Base-by-base conservation (phyloP, 352 stramenopile genomes). In the Pythium folliculosum region DNA sequence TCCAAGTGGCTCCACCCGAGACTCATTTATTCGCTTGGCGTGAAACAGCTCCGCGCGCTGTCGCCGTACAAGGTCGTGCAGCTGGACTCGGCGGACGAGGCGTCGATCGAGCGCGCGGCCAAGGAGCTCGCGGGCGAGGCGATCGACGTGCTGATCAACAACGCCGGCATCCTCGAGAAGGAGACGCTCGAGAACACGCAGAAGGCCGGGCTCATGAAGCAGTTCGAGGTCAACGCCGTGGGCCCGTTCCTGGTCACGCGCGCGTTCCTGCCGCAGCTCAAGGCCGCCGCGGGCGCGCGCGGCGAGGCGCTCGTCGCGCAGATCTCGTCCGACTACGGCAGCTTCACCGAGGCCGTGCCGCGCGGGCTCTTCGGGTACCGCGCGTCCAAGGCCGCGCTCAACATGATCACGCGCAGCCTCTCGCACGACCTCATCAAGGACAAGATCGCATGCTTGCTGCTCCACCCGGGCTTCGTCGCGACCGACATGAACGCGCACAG, bases 171-270 rank as follows among this genome's bases (percentile, higher is more conserved):
- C 16, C 67, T 82, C 49, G 54, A 61, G 45, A 48, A 50, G 17
- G 69, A 67, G 30, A 64, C 45, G 3, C 48, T 86, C 1, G 47
- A 71, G 22, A 77, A 58, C 14, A 70, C 68, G 19, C 75, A 73
- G 12, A 85, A 83, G 60, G 73, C 81, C 14, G 63, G 74, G 16
- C 32, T 89, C 22, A 70, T 88, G 70, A 65, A 59, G 12, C 79
- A 91, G 57, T 88, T 91, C 32, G 75, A 91, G 53, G 71, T 90
- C 51, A 92, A 92, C 64, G 50, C 74, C 0, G 69, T 92, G 16
- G 84, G 84, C 17, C 71, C 76, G 22, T 81, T 91, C 56, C 76
- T 87, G n/a, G 62, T 90, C 27, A 89, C 82, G n/a, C 67, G 75
- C 16, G 78, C 77, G 19, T 66, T 91, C n/a, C 58, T 75, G n/a